Conservation (phyloP, 306 rosid genomes). For the Lagenaria siceraria region DNA sequence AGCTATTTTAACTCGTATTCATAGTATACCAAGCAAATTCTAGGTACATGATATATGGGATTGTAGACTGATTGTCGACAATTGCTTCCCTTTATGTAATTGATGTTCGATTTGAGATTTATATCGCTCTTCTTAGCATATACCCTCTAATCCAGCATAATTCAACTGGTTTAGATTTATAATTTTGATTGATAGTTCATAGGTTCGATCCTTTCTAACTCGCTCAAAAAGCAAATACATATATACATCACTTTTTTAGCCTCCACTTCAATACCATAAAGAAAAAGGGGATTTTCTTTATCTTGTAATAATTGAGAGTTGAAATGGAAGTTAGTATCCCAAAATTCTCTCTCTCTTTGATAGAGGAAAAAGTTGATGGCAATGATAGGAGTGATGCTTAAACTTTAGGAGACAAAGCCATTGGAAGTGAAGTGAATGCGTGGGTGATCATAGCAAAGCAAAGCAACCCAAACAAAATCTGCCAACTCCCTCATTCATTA, state of each 20-base stretch:
- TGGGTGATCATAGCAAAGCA: conserved; percentile 20
- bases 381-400: conserved; percentile 26
- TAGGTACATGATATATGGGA: neutral
- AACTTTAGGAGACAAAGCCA: conserved; percentile 43
- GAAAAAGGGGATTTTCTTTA: neutral
- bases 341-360: neutral
- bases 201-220: too few relatives aligned
- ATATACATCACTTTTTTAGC: neutral
- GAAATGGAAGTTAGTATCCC: neutral
- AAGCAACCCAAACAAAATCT: conserved; percentile 16
- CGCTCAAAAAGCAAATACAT: too few relatives aligned
- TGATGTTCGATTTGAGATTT: neutral
- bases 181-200: too few relatives aligned
- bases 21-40: neutral
- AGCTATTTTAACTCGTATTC: neutral
- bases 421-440: conserved; percentile 20
- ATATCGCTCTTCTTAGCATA: neutral
- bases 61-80: neutral
- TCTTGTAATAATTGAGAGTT: neutral
- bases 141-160: too few relatives aligned
- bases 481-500: conserved; percentile 5
- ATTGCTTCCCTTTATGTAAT: too few relatives aligned
- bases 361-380: conserved; percentile 23
- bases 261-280: neutral
- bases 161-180: too few relatives aligned